Evolutionary conservation across 805 yeast genomes (phyloP).

Genomic region (Saturnispora besseyi): DNA sequence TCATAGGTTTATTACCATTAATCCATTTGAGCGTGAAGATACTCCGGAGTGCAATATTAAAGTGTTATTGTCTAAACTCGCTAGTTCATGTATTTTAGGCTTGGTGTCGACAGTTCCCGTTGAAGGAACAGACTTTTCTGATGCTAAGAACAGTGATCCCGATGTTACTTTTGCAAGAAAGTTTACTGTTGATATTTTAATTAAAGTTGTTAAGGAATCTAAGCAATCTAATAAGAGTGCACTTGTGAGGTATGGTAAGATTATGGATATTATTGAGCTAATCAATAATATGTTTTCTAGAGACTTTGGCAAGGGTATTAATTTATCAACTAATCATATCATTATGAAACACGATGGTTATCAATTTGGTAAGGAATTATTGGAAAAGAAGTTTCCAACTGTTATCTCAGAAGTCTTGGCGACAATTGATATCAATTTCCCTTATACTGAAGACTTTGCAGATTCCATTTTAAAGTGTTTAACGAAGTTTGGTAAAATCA

Average conservation of each 20-base stretch:
- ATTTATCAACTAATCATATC: slow-evolving; percentile 35
- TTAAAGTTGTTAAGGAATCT: slow-evolving; percentile 52
- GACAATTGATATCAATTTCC: slow-evolving; percentile 64
- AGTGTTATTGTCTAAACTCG: slow-evolving; percentile 48
- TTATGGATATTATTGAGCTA: slow-evolving; percentile 45
- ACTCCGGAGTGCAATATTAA: slow-evolving; percentile 40
- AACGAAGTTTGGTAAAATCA: slow-evolving; percentile 45
- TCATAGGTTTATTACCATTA: slow-evolving; percentile 60
- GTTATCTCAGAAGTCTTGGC: slow-evolving; percentile 54
- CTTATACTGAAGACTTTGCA: slow-evolving; percentile 52
- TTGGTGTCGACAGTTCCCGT: slow-evolving; percentile 52
- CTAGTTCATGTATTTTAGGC: slow-evolving; percentile 52
- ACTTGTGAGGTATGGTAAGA: slow-evolving; percentile 42
- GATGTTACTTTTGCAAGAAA: slow-evolving; percentile 67
- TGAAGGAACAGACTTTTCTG: slow-evolving; percentile 36
- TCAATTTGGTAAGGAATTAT: slow-evolving; percentile 52
- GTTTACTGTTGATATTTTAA: slow-evolving; percentile 60
- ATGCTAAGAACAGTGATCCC: slow-evolving; percentile 48
- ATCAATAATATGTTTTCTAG: slow-evolving; percentile 35
- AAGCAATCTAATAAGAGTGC: slow-evolving; percentile 29
- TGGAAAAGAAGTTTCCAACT: slow-evolving; percentile 56
- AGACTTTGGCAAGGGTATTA: slow-evolving; percentile 26
- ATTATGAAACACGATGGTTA: slow-evolving; percentile 53
- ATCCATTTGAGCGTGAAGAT: slow-evolving; percentile 30
- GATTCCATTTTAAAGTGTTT: slow-evolving; percentile 52